A percentile compares a stretch with the other conserved stretches of the same genome.
phyloP scores from a whole-genome alignment of 2,329 filamentous ascomycete species.

The Ascomycota sp. region DNA sequence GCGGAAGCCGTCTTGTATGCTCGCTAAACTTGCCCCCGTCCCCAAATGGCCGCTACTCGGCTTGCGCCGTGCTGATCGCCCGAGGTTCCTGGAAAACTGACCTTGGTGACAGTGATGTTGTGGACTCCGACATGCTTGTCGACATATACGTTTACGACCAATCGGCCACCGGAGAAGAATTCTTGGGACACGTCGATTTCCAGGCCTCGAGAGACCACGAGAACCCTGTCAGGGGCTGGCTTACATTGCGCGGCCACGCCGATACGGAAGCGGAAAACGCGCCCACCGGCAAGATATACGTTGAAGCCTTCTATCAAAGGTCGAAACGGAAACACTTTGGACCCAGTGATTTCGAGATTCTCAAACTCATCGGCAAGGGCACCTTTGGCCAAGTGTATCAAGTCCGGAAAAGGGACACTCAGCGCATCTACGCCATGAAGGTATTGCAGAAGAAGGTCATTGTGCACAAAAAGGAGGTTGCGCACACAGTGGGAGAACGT shows the following conservation, averaged over 20 bases:
- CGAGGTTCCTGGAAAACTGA: slow-evolving; percentile 3
- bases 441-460: slow-evolving; percentile 98
- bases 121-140: slow-evolving; percentile 74
- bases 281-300: slow-evolving; percentile 70
- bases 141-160: slow-evolving; percentile 89
- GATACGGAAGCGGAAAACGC: slow-evolving; percentile 53
- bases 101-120: slow-evolving; percentile 55
- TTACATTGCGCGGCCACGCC: slow-evolving; percentile 52
- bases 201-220: slow-evolving; percentile 46
- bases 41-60: not conserved
- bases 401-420: slow-evolving; percentile 90
- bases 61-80: not conserved
- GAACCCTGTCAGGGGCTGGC: slow-evolving; percentile 66
- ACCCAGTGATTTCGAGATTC: slow-evolving; percentile 84
- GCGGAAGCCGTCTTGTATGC: slow-evolving; percentile 88
- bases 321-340: slow-evolving; percentile 82
- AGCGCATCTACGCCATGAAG: slow-evolving; percentile 97
- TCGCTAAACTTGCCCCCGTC: not conserved
- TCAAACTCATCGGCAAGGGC: slow-evolving; percentile 92
- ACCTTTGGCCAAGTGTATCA: slow-evolving; percentile 98
- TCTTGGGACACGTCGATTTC: slow-evolving; percentile 77
- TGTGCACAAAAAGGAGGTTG: slow-evolving; percentile 98
- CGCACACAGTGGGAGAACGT: slow-evolving; percentile 87
- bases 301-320: slow-evolving; percentile 71
- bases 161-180: slow-evolving; percentile 60